Conservation (phyloP, 805 yeast genomes). For the Candida broadrunensis region DNA sequence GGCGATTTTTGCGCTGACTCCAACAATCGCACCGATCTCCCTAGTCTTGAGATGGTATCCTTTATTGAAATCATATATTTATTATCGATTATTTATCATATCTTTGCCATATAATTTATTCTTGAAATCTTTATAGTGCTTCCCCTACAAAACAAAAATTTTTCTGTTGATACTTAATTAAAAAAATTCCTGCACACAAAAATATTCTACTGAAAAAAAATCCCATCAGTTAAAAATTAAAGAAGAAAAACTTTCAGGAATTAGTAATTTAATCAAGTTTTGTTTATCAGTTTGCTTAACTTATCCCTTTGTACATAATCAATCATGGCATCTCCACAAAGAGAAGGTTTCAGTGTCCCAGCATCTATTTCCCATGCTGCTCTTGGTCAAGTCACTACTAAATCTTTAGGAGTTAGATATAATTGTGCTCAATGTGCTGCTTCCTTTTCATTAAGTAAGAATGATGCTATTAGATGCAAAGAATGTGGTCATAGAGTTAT, state of each 20-base stretch:
- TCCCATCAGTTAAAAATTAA: too few species aligned
- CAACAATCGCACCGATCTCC: slow-evolving; percentile 26
- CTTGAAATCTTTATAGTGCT: too few species aligned
- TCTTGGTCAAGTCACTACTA: slow-evolving; percentile 68
- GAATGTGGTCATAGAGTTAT: slow-evolving; percentile 98
- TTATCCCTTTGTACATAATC: neutral
- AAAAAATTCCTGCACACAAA: too few species aligned
- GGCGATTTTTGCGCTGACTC: slow-evolving; percentile 10
- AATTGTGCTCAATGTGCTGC: slow-evolving; percentile 97
- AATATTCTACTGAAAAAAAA: too few species aligned
- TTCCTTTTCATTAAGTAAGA: slow-evolving; percentile 79
- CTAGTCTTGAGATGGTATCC: slow-evolving; percentile 32
- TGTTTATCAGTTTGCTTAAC: too few species aligned
- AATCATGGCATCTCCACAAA: slow-evolving; percentile 48
- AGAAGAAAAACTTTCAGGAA: too few species aligned
- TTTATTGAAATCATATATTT: slow-evolving; percentile 25
- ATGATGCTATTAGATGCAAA: slow-evolving; percentile 96
- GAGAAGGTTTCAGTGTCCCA: slow-evolving; percentile 89
- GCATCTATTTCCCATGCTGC: slow-evolving; percentile 70
- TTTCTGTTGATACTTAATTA: too few species aligned
- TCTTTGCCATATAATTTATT: too few species aligned
- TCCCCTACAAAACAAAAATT: too few species aligned
- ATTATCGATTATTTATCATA: too few species aligned
- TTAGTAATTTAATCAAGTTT: too few species aligned
- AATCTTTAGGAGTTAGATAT: slow-evolving; percentile 82